Percentiles rank a stretch among this genome's conserved stretches.
These are phyloP conservation scores for Globisporangium nagaii DNA, from an alignment of 352 stramenopile genomes.

Conservation along the genomic window DNA sequence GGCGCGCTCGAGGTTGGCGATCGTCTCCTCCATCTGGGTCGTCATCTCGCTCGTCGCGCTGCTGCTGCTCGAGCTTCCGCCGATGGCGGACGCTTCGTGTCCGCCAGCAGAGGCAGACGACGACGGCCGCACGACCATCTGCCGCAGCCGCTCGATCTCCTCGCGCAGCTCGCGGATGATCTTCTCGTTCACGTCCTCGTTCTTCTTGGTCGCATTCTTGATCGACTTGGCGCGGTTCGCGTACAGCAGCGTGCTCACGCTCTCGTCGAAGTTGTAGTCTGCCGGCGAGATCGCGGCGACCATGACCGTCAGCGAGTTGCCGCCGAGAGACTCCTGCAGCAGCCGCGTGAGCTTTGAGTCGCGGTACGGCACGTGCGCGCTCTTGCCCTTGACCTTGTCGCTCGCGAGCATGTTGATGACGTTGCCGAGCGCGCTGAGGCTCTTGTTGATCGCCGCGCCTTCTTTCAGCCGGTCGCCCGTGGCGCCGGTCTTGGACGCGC, in stretches of 20 bases:
- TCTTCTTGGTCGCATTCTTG: conserved; percentile 84
- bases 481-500: conserved; percentile 85
- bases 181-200: conserved; percentile 90
- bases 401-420: conserved; percentile 90
- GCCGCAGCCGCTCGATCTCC: conserved; percentile 88
- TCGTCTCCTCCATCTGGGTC: conserved; percentile 81
- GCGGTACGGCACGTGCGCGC: conserved; percentile 85
- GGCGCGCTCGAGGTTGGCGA: conserved; percentile 77
- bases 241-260: conserved; percentile 91
- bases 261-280: conserved; percentile 93
- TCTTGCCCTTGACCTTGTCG: conserved; percentile 30
- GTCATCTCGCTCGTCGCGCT: conserved; percentile 38
- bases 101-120: conserved; percentile 26
- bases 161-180: conserved; percentile 89
- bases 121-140: conserved; percentile 67
- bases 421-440: conserved; percentile 86
- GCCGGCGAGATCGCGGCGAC: conserved; percentile 90
- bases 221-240: conserved; percentile 90
- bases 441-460: conserved; percentile 91
- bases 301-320: conserved; percentile 93
- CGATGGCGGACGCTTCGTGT: background rate
- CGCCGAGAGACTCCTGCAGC: conserved; percentile 86
- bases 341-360: conserved; percentile 90
- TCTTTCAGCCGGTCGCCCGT: conserved; percentile 87
- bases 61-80: background rate